Percentiles rank a stretch among this genome's conserved stretches.
These are phyloP conservation scores for Rhizopogon rudus DNA, from an alignment of 768 basidiomycete genomes.

Conservation along the genomic window DNA sequence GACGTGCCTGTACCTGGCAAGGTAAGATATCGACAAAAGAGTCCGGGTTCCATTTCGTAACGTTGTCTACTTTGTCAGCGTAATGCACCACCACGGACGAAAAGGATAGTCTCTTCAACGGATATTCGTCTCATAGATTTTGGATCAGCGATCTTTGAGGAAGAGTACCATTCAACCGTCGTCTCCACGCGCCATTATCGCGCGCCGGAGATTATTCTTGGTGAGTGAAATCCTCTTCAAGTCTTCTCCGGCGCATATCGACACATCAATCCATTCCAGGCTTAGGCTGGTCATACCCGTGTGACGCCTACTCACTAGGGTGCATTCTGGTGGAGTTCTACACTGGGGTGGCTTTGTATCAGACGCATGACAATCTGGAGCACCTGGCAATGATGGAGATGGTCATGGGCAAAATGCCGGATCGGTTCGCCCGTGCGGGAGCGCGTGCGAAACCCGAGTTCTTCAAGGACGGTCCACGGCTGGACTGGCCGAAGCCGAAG, in stretches of 20 bases:
- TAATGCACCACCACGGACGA: slow-evolving; percentile 58
- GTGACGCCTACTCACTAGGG: slow-evolving; percentile 97
- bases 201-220: slow-evolving; percentile 97
- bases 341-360: slow-evolving; percentile 97
- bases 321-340: slow-evolving; percentile 99
- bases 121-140: slow-evolving; percentile 98
- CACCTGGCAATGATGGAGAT: slow-evolving; percentile 99
- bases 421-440: slow-evolving; percentile 71
- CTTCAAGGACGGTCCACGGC: slow-evolving; percentile 79
- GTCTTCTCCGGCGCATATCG: slow-evolving; percentile 4
- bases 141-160: slow-evolving; percentile 95
- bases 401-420: slow-evolving; percentile 98
- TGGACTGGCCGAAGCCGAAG: slow-evolving; percentile 91
- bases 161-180: slow-evolving; percentile 97
- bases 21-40: slow-evolving; percentile 31
- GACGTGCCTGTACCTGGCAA: slow-evolving; percentile 62
- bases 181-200: slow-evolving; percentile 98
- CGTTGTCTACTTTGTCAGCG: slow-evolving; percentile 38
- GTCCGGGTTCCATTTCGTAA: slow-evolving; percentile 2
- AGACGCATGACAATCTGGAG: slow-evolving; percentile 98
- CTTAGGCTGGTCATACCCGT: slow-evolving; percentile 96
- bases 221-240: slow-evolving; percentile 41
- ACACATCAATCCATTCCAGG: slow-evolving; percentile 43
- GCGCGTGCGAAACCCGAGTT: slow-evolving; percentile 86
- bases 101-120: slow-evolving; percentile 78